A percentile compares a stretch with the other conserved stretches of the same genome.
Conservation (phyloP, 331 rosid species). For the Phaseolus coccineus region DNA sequence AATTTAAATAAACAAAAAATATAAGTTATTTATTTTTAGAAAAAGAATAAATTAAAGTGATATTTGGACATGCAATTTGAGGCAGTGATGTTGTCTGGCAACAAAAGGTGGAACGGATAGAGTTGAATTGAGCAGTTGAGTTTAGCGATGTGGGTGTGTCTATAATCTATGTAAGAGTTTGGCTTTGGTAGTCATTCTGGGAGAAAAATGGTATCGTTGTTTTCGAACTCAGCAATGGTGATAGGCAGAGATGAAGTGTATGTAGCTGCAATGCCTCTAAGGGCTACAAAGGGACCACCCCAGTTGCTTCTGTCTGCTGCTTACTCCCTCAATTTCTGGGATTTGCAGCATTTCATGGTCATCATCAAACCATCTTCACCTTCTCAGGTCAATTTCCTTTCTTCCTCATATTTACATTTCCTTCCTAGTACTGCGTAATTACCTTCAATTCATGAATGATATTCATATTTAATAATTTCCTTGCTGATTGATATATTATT, state of each 20-base stretch:
- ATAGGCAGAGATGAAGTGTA: conserved; percentile 69
- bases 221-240: conserved; percentile 42
- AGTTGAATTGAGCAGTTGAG: background rate
- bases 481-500: no score
- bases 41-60: background rate
- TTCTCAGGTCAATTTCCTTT: conserved; percentile 55
- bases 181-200: conserved; percentile 8
- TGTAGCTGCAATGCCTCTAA: conserved; percentile 82
- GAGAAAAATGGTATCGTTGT: conserved; percentile 51
- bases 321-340: conserved; percentile 76
- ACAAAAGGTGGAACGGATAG: conserved; percentile 10
- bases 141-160: background rate
- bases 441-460: background rate
- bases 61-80: conserved; percentile 23
- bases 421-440: background rate
- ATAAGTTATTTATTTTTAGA: background rate
- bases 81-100: background rate
- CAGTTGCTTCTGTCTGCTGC: conserved; percentile 78
- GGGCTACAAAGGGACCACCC: conserved; percentile 85
- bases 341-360: conserved; percentile 91
- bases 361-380: conserved; percentile 63
- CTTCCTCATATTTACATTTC: background rate
- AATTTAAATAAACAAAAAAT: background rate
- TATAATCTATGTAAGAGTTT: background rate
- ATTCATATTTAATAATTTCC: no score